Conservation (phyloP, 768 basidiomycete genomes). For the Panaeolus cyanescens region DNA sequence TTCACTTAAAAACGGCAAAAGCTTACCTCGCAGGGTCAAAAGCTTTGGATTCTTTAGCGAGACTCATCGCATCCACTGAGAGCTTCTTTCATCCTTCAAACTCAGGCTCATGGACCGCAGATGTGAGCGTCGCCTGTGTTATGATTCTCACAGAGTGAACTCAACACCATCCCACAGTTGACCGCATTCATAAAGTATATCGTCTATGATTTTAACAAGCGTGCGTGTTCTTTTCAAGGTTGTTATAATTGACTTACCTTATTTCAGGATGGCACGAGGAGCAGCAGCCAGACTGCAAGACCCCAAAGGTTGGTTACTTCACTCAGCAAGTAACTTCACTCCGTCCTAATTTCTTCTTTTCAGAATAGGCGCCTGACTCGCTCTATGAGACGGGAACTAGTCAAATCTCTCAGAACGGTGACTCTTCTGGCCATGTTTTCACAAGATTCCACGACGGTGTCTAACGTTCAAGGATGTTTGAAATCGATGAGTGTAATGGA, state of each 20-base stretch:
- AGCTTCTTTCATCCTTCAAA: slow-evolving; percentile 92
- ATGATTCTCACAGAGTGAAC: not conserved
- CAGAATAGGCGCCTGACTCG: slow-evolving; percentile 77
- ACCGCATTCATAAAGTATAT: slow-evolving; percentile 86
- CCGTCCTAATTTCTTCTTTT: not conserved
- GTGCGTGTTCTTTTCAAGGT: slow-evolving; percentile 34
- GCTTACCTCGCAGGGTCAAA: slow-evolving; percentile 82
- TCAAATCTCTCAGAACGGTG: slow-evolving; percentile 79
- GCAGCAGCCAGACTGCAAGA: slow-evolving; percentile 76
- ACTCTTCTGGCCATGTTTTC: slow-evolving; percentile 90
- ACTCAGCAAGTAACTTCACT: not conserved
- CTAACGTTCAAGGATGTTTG: slow-evolving; percentile 77
- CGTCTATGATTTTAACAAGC: slow-evolving; percentile 83
- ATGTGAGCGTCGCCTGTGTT: slow-evolving; percentile 44
- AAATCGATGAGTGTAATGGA: slow-evolving; percentile 85
- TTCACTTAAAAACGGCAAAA: slow-evolving; percentile 36
- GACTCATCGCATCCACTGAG: slow-evolving; percentile 84
- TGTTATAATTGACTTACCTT: slow-evolving; percentile 4
- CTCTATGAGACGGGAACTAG: slow-evolving; percentile 81
- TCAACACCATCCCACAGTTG: slow-evolving; percentile 41
- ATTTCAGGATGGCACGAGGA: slow-evolving; percentile 76
- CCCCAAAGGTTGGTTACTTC: slow-evolving; percentile 51
- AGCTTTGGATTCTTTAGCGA: slow-evolving; percentile 83
- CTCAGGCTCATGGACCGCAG: slow-evolving; percentile 79
- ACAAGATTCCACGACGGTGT: slow-evolving; percentile 71